phyloP scores from a whole-genome alignment of 805 yeast species.

The Ogataea neopini region DNA sequence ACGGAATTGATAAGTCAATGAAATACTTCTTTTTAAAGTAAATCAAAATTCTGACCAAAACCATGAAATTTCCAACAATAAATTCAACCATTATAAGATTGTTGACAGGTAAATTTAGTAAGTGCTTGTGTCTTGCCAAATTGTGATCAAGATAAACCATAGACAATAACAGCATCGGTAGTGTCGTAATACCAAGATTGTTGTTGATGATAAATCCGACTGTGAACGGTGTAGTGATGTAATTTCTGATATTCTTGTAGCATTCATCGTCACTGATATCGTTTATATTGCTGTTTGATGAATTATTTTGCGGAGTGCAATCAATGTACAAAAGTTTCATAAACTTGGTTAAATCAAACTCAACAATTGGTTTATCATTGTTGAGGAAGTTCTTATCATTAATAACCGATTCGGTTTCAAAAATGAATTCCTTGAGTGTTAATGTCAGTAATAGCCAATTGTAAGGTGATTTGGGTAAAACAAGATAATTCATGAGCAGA shows the following conservation, averaged over 20 bases:
- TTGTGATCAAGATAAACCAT: conserved; percentile 30
- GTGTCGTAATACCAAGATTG: conserved; percentile 51
- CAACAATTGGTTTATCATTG: conserved; percentile 29
- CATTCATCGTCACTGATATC: conserved; percentile 22
- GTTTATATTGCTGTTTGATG: conserved; percentile 7
- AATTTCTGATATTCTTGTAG: conserved; percentile 23
- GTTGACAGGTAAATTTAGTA: conserved; percentile 35
- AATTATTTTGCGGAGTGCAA: conserved; percentile 11
- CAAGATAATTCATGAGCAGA: conserved; percentile 47
- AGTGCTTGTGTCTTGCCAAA: conserved; percentile 31
- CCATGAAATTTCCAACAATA: conserved; percentile 48
- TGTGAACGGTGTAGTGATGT: conserved; percentile 26
- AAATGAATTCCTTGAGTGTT: conserved; percentile 48
- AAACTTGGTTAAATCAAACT: conserved; percentile 25
- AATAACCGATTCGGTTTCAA: conserved; percentile 28
- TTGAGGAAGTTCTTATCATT: conserved; percentile 23
- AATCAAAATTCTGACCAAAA: conserved; percentile 44
- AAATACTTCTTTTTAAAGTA: conserved; percentile 31
- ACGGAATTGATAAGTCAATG: conserved; percentile 24
- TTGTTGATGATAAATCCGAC: conserved; percentile 42
- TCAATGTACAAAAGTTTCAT: conserved; percentile 20
- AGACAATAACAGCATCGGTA: conserved; percentile 47
- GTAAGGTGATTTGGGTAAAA: conserved; percentile 39
- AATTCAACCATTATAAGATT: conserved; percentile 38
- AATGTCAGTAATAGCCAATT: conserved; percentile 48